A percentile compares a stretch with the other conserved stretches of the same genome.
Conservation (phyloP, 176 grass and related monocot species). For the Secale cereale region DNA sequence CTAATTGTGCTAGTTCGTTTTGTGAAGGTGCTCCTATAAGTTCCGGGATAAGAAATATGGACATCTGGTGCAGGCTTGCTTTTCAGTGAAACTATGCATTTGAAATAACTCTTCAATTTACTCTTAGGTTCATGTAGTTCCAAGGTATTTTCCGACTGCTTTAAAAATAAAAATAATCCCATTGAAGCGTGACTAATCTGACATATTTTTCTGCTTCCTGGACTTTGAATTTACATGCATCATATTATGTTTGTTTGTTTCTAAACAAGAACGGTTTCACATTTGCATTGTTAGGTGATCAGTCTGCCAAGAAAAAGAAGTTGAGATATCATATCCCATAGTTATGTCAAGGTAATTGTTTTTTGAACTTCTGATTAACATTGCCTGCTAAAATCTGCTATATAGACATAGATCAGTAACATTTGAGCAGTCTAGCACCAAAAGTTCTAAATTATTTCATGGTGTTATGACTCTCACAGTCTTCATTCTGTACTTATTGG, state of each 20-base stretch:
- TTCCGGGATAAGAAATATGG: no score
- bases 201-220: background rate
- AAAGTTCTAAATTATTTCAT: background rate
- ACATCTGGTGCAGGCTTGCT: no score
- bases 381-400: background rate
- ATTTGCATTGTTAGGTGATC: conserved; percentile 43
- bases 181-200: no score
- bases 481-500: background rate
- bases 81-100: no score
- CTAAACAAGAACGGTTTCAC: background rate
- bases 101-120: no score
- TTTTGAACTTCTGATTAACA: background rate
- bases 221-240: background rate
- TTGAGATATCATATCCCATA: conserved; percentile 32
- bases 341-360: conserved; percentile 42
- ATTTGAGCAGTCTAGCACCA: background rate
- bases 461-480: background rate
- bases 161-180: no score
- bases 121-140: no score
- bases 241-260: background rate
- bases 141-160: no score
- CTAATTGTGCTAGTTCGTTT: no score
- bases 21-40: no score
- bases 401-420: background rate
- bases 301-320: conserved; percentile 60